Conservation (phyloP, 73 alveolate genomes). For the Effrenium voratum region DNA sequence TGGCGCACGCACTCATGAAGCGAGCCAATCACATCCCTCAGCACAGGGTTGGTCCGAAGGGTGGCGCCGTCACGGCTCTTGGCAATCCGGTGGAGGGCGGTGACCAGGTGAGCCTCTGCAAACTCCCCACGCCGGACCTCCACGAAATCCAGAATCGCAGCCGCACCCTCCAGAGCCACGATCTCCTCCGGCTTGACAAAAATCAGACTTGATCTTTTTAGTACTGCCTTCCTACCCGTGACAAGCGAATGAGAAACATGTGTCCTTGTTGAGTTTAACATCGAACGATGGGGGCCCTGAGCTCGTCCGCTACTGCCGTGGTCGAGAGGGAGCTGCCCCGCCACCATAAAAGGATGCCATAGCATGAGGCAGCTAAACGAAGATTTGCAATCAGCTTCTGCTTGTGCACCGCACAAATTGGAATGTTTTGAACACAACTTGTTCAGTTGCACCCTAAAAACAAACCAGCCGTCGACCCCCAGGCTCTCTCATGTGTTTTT, state of each 20-base stretch:
- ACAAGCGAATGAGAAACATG: too few species aligned
- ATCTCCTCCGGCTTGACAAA: too few species aligned
- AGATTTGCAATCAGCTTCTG: too few species aligned
- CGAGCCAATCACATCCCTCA: background rate
- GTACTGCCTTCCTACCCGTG: too few species aligned
- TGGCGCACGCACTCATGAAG: slow-evolving; percentile 22
- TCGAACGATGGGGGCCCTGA: background rate
- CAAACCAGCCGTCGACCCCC: too few species aligned
- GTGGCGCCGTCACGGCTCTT: slow-evolving; percentile 38
- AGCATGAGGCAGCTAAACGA: too few species aligned
- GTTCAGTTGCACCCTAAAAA: too few species aligned
- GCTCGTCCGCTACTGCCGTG: background rate
- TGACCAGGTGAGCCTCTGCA: slow-evolving; percentile 65
- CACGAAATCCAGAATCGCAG: slow-evolving; percentile 41
- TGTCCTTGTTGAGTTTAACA: slow-evolving; percentile 40
- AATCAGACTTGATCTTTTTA: too few species aligned
- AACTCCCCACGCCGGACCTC: slow-evolving; percentile 36
- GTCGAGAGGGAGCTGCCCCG: background rate
- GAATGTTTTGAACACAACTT: too few species aligned
- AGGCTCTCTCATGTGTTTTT: too few species aligned
- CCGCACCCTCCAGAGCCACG: slow-evolving; percentile 36
- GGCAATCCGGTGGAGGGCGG: slow-evolving; percentile 63
- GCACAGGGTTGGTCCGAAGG: background rate
- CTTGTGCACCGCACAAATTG: too few species aligned
- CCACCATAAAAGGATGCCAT: slow-evolving; percentile 39